Conservation (phyloP, 129 eudicot species). For the Scalesia atractyloides region DNA sequence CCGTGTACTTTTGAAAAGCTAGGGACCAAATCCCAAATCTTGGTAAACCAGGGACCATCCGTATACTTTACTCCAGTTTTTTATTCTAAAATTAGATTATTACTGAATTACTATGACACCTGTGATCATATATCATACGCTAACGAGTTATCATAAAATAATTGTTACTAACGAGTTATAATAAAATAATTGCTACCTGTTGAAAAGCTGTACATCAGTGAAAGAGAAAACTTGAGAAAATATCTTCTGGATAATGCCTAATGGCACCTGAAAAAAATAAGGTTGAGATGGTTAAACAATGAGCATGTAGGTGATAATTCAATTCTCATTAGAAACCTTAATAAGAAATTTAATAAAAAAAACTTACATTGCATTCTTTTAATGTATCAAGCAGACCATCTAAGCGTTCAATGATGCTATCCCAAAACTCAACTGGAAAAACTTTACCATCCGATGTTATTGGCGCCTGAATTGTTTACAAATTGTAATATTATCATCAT, state of each 20-base stretch:
- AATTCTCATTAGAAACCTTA: too few relatives aligned
- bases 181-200: constrained; percentile 48
- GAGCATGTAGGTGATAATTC: constrained; percentile 5
- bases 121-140: neutral
- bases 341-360: neutral
- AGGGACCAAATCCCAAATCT: too few relatives aligned
- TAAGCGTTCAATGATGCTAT: constrained; percentile 49
- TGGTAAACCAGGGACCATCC: too few relatives aligned
- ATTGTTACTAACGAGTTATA: neutral
- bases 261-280: constrained; percentile 62
- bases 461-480: constrained; percentile 42
- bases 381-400: constrained; percentile 46
- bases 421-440: constrained; percentile 61
- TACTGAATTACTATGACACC: neutral
- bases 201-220: constrained; percentile 74
- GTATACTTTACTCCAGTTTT: too few relatives aligned
- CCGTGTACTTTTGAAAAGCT: too few relatives aligned
- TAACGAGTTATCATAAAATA: neutral
- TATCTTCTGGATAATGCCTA: constrained; percentile 56
- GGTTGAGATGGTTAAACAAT: constrained; percentile 24
- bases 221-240: constrained; percentile 55
- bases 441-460: constrained; percentile 43
- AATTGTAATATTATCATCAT: constrained; percentile 1
- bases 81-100: neutral
- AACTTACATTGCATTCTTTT: constrained; percentile 63